Evolutionary conservation across 1,284 basidiomycete genomes (phyloP).

Genomic region (Athelia psychrophila): DNA sequence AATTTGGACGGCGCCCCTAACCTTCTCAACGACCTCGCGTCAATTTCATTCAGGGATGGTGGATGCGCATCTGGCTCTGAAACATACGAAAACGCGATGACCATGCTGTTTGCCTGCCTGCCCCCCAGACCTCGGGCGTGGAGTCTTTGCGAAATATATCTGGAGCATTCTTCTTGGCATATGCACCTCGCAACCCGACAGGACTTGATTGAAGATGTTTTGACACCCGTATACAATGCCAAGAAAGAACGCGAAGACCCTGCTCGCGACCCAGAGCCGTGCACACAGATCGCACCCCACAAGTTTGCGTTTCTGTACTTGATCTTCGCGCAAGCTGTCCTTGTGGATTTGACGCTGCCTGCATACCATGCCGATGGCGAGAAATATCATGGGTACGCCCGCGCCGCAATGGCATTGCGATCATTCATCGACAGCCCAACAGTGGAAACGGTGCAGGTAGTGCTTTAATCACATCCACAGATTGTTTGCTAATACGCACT

Average conservation of each 20-base stretch:
- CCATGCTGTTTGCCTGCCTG: conserved; percentile 42
- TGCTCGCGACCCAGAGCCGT: conserved; percentile 9
- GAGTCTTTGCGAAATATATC: conserved; percentile 63
- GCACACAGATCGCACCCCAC: conserved; percentile 43
- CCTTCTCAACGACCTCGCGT: conserved; percentile 41
- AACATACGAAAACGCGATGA: conserved; percentile 25
- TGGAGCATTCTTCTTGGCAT: conserved; percentile 60
- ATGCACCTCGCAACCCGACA: conserved; percentile 60
- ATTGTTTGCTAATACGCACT: too few species aligned
- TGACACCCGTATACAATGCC: conserved; percentile 56
- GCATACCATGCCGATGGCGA: conserved; percentile 59
- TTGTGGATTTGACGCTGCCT: conserved; percentile 62
- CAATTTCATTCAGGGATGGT: conserved; percentile 40
- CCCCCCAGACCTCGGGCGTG: conserved; percentile 57
- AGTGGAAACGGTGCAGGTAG: conserved; percentile 58
- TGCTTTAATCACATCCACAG: too few species aligned
- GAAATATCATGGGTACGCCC: conserved; percentile 53
- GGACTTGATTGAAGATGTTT: conserved; percentile 61
- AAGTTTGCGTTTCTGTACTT: conserved; percentile 55
- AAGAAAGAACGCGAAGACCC: conserved; percentile 36
- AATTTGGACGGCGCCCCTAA: conserved; percentile 30
- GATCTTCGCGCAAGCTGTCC: conserved; percentile 57
- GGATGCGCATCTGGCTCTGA: conserved; percentile 28
- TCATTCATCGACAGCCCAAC: conserved; percentile 62
- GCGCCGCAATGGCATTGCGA: conserved; percentile 54